Evolutionary conservation across 306 rosid species (phyloP).

Genomic region (Glycine tomentella): DNA sequence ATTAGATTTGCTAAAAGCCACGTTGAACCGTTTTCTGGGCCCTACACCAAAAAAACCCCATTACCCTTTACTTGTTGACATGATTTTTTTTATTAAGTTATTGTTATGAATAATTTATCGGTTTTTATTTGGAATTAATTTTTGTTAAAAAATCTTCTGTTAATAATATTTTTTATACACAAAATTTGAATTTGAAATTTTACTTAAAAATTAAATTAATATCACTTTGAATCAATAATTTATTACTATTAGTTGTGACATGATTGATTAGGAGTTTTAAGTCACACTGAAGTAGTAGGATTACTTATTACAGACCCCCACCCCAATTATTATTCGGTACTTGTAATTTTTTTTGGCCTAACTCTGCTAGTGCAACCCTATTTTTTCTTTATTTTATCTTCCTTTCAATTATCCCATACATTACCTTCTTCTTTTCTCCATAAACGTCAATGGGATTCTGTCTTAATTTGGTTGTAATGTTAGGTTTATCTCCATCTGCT

Average conservation of each 20-base stretch:
- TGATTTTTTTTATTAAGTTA: neutral
- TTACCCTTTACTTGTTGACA: neutral
- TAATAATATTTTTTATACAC: too few species aligned
- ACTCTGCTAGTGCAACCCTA: neutral
- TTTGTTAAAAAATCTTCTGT: too few species aligned
- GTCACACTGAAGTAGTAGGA: neutral
- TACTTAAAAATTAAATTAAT: too few species aligned
- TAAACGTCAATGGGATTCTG: constrained; percentile 4
- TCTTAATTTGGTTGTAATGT: constrained; percentile 25
- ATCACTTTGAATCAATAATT: too few species aligned
- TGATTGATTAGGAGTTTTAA: too few species aligned
- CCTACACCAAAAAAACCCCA: constrained; percentile 28
- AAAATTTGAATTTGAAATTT: too few species aligned
- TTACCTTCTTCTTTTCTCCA: neutral
- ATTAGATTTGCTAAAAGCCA: constrained; percentile 40
- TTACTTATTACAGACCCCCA: neutral
- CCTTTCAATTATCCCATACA: neutral
- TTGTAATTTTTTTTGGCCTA: constrained; percentile 1
- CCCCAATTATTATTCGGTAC: constrained; percentile 41
- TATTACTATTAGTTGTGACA: too few species aligned
- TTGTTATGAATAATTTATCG: too few species aligned
- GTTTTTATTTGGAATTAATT: too few species aligned
- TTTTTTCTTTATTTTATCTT: neutral
- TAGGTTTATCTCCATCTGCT: constrained; percentile 25
- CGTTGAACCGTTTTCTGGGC: constrained; percentile 48